Conservation (phyloP, 2,329 filamentous ascomycete species). For the Purpureocillium lavendulum region DNA sequence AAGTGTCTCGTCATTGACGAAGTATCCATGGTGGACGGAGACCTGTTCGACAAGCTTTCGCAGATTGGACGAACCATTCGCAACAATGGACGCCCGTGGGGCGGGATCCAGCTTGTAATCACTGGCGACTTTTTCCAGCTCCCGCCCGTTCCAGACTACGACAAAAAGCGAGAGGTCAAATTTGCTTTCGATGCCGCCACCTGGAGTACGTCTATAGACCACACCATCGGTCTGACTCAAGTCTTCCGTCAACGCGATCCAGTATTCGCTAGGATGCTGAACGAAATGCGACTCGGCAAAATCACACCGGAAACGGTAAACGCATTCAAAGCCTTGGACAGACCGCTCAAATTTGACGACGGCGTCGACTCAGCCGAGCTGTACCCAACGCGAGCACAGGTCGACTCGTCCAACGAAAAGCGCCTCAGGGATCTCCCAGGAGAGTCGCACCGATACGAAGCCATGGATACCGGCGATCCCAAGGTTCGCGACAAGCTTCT, state of each 20-base stretch:
- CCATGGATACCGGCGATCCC: slow-evolving; percentile 68
- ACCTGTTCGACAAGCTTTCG: slow-evolving; percentile 93
- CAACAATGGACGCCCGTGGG: slow-evolving; percentile 88
- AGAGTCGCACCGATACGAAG: slow-evolving; percentile 58
- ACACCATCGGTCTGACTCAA: slow-evolving; percentile 90
- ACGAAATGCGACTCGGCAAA: slow-evolving; percentile 89
- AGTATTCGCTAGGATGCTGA: slow-evolving; percentile 87
- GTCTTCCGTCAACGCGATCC: slow-evolving; percentile 93
- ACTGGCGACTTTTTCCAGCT: slow-evolving; percentile 98
- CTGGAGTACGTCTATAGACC: slow-evolving; percentile 87
- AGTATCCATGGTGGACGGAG: slow-evolving; percentile 96
- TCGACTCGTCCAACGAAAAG: slow-evolving; percentile 74
- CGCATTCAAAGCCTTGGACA: slow-evolving; percentile 64
- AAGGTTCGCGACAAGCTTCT: slow-evolving; percentile 68
- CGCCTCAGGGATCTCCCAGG: slow-evolving; percentile 68
- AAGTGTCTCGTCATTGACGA: slow-evolving; percentile 89
- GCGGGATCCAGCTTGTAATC: slow-evolving; percentile 90
- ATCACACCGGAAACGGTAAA: slow-evolving; percentile 69
- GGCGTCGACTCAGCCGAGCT: slow-evolving; percentile 69
- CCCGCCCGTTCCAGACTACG: slow-evolving; percentile 79
- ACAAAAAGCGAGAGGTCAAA: slow-evolving; percentile 57
- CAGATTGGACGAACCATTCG: slow-evolving; percentile 76
- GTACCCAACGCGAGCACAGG: slow-evolving; percentile 84
- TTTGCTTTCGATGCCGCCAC: slow-evolving; percentile 91
- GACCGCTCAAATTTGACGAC: slow-evolving; percentile 66